Percentiles rank a stretch among this genome's conserved stretches.
These are phyloP conservation scores for Sclerotinia subarctica DNA, from an alignment of 2,329 filamentous ascomycete genomes.

Conservation along the genomic window DNA sequence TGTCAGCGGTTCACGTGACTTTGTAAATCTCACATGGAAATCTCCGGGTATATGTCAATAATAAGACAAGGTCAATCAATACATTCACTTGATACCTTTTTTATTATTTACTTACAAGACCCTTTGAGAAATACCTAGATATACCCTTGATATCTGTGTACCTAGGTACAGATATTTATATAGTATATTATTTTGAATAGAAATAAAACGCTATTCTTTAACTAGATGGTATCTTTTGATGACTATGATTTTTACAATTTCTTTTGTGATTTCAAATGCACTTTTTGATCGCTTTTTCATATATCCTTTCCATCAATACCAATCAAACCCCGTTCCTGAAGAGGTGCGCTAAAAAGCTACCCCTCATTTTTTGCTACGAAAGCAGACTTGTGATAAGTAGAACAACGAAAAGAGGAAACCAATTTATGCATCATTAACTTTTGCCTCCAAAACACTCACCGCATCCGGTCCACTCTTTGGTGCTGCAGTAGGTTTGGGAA, in stretches of 20 bases:
- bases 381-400: not conserved
- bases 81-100: not conserved
- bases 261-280: not conserved
- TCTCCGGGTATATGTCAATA: not conserved
- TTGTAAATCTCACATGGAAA: conserved; percentile 7
- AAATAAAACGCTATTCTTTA: not conserved
- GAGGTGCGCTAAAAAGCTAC: conserved; percentile 1
- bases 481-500: conserved; percentile 31
- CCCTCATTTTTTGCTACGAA: conserved; percentile 9
- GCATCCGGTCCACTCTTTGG: conserved; percentile 36
- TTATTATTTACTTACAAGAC: not conserved
- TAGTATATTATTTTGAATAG: not conserved
- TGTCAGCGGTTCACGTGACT: not conserved
- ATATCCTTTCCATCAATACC: not conserved
- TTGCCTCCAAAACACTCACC: conserved; percentile 43
- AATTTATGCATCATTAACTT: conserved; percentile 40
- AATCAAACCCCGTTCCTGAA: not conserved
- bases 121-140: not conserved
- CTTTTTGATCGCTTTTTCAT: conserved; percentile 10
- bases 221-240: not conserved
- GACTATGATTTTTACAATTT: not conserved
- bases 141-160: not conserved
- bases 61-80: not conserved
- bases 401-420: conserved; percentile 2
- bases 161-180: too few species aligned